Percentiles rank a stretch among this genome's conserved stretches.
Conservation (phyloP, 73 alveolate genomes). For the Durusdinium trenchii region DNA sequence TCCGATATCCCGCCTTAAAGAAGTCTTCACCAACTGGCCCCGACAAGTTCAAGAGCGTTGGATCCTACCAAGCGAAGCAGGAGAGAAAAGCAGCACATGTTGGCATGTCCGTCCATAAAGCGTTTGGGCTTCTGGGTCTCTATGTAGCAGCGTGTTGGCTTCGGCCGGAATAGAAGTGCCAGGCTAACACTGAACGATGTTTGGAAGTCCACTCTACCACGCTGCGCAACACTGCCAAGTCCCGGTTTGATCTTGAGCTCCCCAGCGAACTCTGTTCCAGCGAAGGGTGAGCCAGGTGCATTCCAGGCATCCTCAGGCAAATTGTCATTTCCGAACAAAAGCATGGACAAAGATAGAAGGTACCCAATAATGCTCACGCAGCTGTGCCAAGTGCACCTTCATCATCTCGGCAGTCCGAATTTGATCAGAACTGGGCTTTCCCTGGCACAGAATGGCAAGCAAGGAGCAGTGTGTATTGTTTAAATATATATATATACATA, state of each 20-base stretch:
- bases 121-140: too few relatives aligned
- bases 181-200: too few relatives aligned
- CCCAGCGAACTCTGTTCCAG: constrained; percentile 55
- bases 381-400: constrained; percentile 7
- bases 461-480: background rate
- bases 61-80: too few relatives aligned
- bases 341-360: background rate
- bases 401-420: constrained; percentile 90
- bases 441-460: background rate
- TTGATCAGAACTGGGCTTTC: constrained; percentile 78
- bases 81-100: too few relatives aligned
- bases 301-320: constrained; percentile 60
- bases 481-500: too few relatives aligned
- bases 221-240: too few relatives aligned
- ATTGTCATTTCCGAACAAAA: background rate
- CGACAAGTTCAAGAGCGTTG: constrained; percentile 46
- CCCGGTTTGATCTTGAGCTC: too few relatives aligned
- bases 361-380: background rate
- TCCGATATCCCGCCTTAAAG: constrained; percentile 71
- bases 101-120: too few relatives aligned
- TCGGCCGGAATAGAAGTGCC: too few relatives aligned
- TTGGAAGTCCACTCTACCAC: too few relatives aligned
- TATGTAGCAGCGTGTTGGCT: too few relatives aligned
- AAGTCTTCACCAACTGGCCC: constrained; percentile 81
- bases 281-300: constrained; percentile 83